Evolutionary conservation across 2,329 filamentous ascomycete species (phyloP), one percentile per base, ranked within the genome.

Genomic region (Sarocladiaceae sp.): DNA sequence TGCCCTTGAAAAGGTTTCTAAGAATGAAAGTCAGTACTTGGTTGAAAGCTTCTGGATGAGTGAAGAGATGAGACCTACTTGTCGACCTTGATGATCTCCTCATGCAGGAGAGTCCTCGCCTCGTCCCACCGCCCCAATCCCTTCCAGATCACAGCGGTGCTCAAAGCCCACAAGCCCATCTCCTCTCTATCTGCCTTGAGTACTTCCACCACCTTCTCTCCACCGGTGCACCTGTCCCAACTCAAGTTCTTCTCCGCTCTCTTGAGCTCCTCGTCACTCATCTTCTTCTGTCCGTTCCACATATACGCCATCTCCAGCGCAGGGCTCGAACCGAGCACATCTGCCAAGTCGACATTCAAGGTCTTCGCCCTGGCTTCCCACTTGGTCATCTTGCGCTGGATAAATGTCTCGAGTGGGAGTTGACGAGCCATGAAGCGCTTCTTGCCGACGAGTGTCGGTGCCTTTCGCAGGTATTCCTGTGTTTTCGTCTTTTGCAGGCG

Each of bases 301-400:
- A 97, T 83, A 66, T 93, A 96, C 12, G 88, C 85, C 87, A 97
- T 96, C 72, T 97, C 94, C 61, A 91, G 82, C 1, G 90, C 75
- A 0, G 94, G 94, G 54, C 85, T 88, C 3, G 89, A 77, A 0
- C 91, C 91, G 8, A 95, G 77, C 0, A 88, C 91, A 59, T 97
- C 93, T 2, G 87, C 79, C 3, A 97, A 74, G 46, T 86, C 80
- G 28, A 90, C 70, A 2, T 78, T 75, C 67, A 84, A 80, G 42
- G 79, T 74, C 62, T 85, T 86, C 3, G 88, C 84, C 20, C 90
- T 79, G 26, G 84, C 82, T 62, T 95, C 87, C 92, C 92, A 97
- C 67, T 96, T 96, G 52, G 83, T 78, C 13, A 97, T 71, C 71
- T 96, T 97, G 53, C 91, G 84, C 50, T 81, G 76, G 12, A 94